phyloP scores from a whole-genome alignment of 2,329 filamentous ascomycete genomes.

The Ramularia collo-cygni region DNA sequence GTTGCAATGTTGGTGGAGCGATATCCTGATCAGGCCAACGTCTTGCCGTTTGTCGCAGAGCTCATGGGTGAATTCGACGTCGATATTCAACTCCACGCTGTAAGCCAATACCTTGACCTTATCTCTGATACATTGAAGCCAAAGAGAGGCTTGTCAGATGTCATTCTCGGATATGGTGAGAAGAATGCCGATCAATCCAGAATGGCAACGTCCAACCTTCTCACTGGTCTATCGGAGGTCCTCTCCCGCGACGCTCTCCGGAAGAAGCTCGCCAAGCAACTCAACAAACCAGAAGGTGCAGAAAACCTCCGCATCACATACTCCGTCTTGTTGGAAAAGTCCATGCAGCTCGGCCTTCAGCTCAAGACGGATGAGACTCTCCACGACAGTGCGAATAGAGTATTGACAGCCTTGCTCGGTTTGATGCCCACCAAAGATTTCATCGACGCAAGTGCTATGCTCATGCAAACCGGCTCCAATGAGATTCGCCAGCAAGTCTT shows the following conservation, averaged over 20 bases:
- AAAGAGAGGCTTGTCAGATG: conserved; percentile 65
- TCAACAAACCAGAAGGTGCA: conserved; percentile 18
- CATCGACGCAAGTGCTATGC: conserved; percentile 74
- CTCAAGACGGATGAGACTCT: conserved; percentile 41
- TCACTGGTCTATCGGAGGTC: conserved; percentile 35
- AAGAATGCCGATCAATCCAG: conserved; percentile 31
- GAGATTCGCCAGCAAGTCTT: conserved; percentile 70
- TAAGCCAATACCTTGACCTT: conserved; percentile 69
- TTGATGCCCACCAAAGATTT: conserved; percentile 83
- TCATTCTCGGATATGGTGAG: conserved; percentile 59
- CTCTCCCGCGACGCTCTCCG: conserved; percentile 20
- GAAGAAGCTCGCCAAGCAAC: conserved; percentile 22
- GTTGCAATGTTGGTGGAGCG: conserved; percentile 85
- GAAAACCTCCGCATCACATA: conserved; percentile 23
- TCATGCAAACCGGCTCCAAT: conserved; percentile 69
- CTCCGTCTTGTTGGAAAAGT: conserved; percentile 34
- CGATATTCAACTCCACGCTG: conserved; percentile 63
- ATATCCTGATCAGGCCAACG: conserved; percentile 68
- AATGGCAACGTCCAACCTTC: conserved; percentile 30
- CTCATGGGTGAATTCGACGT: conserved; percentile 67
- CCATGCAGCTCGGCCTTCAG: conserved; percentile 54
- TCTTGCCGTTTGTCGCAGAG: conserved; percentile 67
- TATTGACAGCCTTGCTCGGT: conserved; percentile 72
- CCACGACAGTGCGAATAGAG: conserved; percentile 50
- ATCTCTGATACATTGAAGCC: conserved; percentile 67